Base-by-base conservation (phyloP, 169 alveolate genomes). In the Eimeria brunetti region DNA sequence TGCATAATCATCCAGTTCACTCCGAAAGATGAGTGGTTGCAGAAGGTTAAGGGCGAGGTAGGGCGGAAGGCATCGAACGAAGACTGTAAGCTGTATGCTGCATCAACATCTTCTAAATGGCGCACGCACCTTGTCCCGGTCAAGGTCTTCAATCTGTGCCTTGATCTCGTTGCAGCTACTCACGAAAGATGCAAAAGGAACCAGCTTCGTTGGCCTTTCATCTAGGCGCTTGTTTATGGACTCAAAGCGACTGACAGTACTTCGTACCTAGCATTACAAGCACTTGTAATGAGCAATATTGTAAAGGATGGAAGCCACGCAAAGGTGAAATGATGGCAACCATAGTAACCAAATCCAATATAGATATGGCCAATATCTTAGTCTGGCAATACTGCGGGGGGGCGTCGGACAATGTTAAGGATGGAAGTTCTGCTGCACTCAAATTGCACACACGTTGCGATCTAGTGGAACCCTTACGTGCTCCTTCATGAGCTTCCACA, bases 401-500 rank as follows among this genome's bases (percentile, higher is more conserved):
- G 14, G 18, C 53, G 41, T 30, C 49, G 1, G 22, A 12, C 1
- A 9, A 8, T 1, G 14, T 51, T 16, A 73, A 20, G 2, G 20
- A 56, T 36, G 83, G 0, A 38, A 38, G 33, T 38, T 38, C 33
- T 18, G 9, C 16, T 20, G 53, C 56, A 20, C 33, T 73, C 81
- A 6, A 36, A 0, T 5, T 71, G 56, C 3, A 6, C 56, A 73
- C 33, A 8, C 20, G 16, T 11, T 18, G 56, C 18, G 53, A 38
- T 36, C 56, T 38, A 18, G 56, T 73, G 33, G 33, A 30, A 2
- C 38, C 36, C 96, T 44, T 36, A 93, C 86, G 67, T 93, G 96
- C 58, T 93, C 96, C 24, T 88, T 71, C 94, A 88, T 93, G 86
- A 60, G 96, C 73, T 71, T 88, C 88, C 89, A 88, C 75, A 93